These are phyloP conservation scores for Backusella australiensis DNA, from an alignment of 192 early-diverging fungal species.

Conservation along the genomic window DNA sequence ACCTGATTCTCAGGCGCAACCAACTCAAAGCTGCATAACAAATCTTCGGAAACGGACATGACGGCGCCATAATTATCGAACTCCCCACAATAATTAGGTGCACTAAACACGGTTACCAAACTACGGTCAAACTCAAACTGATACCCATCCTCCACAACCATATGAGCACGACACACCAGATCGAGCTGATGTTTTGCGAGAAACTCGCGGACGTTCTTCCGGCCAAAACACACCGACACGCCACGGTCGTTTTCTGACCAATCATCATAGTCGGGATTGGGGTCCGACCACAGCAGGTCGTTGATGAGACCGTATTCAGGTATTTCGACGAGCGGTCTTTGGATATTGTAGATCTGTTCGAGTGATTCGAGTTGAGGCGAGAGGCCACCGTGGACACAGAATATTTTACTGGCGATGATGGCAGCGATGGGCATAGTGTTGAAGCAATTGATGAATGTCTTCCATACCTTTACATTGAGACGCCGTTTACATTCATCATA, in stretches of 20 bases:
- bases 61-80: constrained; percentile 36
- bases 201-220: constrained; percentile 78
- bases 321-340: constrained; percentile 84
- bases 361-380: constrained; percentile 77
- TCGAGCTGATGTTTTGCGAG: constrained; percentile 85
- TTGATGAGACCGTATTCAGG: constrained; percentile 91
- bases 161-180: constrained; percentile 95
- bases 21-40: constrained; percentile 83
- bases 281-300: constrained; percentile 93
- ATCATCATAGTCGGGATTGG: constrained; percentile 68
- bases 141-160: constrained; percentile 98
- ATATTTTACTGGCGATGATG: constrained; percentile 88
- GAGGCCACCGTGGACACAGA: constrained; percentile 93
- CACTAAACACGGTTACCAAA: constrained; percentile 56
- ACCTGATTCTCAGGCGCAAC: constrained; percentile 31
- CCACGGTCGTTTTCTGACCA: constrained; percentile 95
- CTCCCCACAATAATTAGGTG: constrained; percentile 86
- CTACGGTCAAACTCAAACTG: constrained; percentile 96
- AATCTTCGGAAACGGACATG: constrained; percentile 71
- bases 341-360: constrained; percentile 79
- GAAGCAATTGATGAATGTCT: constrained; percentile 87
- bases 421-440: constrained; percentile 91
- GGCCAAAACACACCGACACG: constrained; percentile 91
- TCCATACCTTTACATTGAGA: constrained; percentile 86
- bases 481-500: constrained; percentile 97